Evolutionary conservation across 345 rosid genomes (phyloP), one percentile per base, ranked within the genome.

Genomic region (Euclidium syriacum): DNA sequence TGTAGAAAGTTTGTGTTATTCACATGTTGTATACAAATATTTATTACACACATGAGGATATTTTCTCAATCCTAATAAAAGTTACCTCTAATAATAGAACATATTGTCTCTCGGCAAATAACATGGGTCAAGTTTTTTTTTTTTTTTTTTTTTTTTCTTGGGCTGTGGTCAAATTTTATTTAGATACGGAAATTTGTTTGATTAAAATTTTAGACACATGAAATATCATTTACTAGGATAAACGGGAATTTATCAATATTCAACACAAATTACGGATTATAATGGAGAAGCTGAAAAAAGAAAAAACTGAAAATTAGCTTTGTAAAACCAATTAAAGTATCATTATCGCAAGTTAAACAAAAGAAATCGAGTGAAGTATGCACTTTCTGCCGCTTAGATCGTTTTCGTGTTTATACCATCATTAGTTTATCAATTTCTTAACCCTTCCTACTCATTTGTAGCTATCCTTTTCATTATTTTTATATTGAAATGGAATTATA

Each of bases 391-490:
- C 41, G 58, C 46, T 64, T 48, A 18, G 5, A 63, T 38, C 59
- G 54, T 64, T 64, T 62, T 64, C 60, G 59, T 49, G 65, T 71
- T 40, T 64, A 50, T 25, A 64, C 60, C 39, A 57, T 41, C 54
- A 63, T 41, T 57, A 22, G 32, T 64, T 44, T 64, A 64, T 57
- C 22, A 51, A 49, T 32, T 54, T 46, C 7, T 46, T 46, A 33
- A 14, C 60, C 38, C 58, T 53, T 43, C 35, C 23, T 36, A 62
- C 24, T 62, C 51, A 30, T 56, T 47, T 56, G 39, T 63, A 17
- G 38, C 38, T 49, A 24, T 44, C 24, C 7, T 53, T 53, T 44
- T 17, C 24, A 33, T 34, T 9, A 16, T 36, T 52, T 20, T 40
- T 40, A 59, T 40, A 16, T 36, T 54, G 16, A 23, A 32, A 62